Evolutionary conservation across 2,329 filamentous ascomycete genomes (phyloP).

Genomic region (Colletotrichum lupini): DNA sequence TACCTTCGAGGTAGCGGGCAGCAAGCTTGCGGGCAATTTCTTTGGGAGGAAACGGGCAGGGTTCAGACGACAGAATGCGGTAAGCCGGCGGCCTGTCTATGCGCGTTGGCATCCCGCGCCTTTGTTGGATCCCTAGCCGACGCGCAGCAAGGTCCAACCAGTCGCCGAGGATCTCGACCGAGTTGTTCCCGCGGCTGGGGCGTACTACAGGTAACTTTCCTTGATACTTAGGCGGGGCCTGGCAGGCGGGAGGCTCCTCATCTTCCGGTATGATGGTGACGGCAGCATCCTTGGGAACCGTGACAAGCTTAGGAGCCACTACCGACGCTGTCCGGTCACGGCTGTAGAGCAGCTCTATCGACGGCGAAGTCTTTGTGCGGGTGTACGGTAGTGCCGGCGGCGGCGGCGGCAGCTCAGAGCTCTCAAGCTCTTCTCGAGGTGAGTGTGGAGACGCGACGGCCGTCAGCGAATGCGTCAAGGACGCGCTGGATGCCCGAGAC

Average conservation of each 20-base stretch:
- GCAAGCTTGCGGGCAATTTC: conserved; percentile 7
- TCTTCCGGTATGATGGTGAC: background rate
- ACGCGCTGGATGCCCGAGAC: conserved; percentile 9
- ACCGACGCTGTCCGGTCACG: background rate
- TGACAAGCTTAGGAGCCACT: background rate
- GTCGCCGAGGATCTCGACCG: conserved; percentile 29
- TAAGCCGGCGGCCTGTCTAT: background rate
- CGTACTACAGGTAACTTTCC: conserved; percentile 28
- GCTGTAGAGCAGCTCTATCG: background rate
- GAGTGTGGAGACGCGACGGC: conserved; percentile 10
- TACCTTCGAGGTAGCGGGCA: conserved; percentile 16
- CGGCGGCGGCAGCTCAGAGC: background rate
- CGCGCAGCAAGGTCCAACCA: conserved; percentile 29
- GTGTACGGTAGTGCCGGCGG: background rate
- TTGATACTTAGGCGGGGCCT: conserved; percentile 10
- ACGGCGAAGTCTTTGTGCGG: background rate
- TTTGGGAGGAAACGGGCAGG: conserved; percentile 3
- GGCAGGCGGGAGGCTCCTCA: background rate
- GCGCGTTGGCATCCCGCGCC: conserved; percentile 1
- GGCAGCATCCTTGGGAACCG: background rate
- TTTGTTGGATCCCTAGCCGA: conserved; percentile 23
- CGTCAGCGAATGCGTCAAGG: background rate
- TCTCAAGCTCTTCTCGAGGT: background rate
- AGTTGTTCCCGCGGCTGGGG: conserved; percentile 27
- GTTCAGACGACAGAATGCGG: conserved; percentile 6